A percentile compares a stretch with the other conserved stretches of the same genome.
These are phyloP conservation scores for Reutealis trisperma DNA, from an alignment of 345 rosid genomes.

Conservation along the genomic window DNA sequence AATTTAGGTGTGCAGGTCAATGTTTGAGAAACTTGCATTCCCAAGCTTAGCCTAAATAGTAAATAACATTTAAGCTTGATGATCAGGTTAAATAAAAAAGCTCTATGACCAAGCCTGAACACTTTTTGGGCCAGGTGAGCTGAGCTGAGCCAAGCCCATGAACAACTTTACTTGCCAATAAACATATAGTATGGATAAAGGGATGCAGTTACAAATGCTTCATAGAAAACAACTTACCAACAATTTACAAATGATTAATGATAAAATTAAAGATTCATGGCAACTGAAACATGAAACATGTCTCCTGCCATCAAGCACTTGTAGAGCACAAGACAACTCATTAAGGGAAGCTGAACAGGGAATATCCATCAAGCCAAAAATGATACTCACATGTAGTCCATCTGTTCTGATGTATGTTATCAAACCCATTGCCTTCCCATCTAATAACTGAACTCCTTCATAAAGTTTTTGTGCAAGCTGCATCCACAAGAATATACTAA, in stretches of 20 bases:
- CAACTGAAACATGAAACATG: not conserved
- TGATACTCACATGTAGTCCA: slow-evolving; percentile 84
- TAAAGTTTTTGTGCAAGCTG: slow-evolving; percentile 98
- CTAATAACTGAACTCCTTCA: slow-evolving; percentile 79
- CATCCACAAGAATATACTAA: slow-evolving; percentile 31
- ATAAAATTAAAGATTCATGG: not conserved
- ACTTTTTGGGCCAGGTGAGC: no score
- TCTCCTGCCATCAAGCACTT: not conserved
- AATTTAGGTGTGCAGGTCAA: no score
- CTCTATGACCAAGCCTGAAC: no score
- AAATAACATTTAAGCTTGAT: no score
- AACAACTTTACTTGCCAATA: no score
- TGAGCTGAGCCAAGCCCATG: no score
- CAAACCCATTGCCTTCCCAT: slow-evolving; percentile 76
- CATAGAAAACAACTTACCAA: not conserved
- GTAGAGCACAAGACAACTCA: not conserved
- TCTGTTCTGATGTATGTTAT: slow-evolving; percentile 96
- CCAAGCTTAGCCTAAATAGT: no score
- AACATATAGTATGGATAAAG: not conserved
- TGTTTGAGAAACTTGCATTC: no score
- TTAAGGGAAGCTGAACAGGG: not conserved
- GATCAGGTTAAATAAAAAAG: no score
- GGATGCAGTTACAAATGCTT: not conserved
- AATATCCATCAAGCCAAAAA: slow-evolving; percentile 19
- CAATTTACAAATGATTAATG: not conserved